Conservation (phyloP, 108 stramenopile genomes). For the Nitzschia inconspicua region DNA sequence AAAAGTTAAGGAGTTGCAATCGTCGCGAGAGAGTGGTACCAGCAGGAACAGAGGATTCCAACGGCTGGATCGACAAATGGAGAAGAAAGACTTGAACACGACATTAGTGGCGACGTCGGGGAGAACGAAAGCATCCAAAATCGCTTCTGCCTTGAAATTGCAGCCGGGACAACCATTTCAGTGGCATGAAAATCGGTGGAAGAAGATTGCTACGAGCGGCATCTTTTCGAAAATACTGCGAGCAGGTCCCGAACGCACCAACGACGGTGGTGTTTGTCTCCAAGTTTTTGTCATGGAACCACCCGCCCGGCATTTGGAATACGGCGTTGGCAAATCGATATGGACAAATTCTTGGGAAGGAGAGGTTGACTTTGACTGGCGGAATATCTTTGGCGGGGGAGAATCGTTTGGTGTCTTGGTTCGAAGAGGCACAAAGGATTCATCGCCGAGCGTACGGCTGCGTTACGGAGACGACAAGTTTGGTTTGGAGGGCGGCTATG, state of each 20-base stretch:
- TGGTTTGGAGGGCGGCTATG: slow-evolving; percentile 66
- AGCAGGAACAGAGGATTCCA: too few relatives aligned
- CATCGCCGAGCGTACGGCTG: slow-evolving; percentile 35
- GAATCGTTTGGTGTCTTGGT: slow-evolving; percentile 60
- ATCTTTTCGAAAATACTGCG: slow-evolving; percentile 38
- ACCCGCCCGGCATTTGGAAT: slow-evolving; percentile 74
- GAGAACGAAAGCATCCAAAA: slow-evolving; percentile 50
- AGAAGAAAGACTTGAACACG: slow-evolving; percentile 37
- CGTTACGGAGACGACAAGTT: slow-evolving; percentile 50
- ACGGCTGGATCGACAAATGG: slow-evolving; percentile 9
- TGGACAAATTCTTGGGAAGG: slow-evolving; percentile 80
- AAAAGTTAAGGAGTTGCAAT: slow-evolving; percentile 7
- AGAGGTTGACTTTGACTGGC: slow-evolving; percentile 74
- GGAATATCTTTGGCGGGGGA: slow-evolving; percentile 76
- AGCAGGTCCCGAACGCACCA: slow-evolving; percentile 31
- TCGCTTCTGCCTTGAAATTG: slow-evolving; percentile 59
- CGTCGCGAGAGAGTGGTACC: slow-evolving; percentile 12
- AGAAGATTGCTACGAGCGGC: slow-evolving; percentile 47
- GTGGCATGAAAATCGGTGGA: slow-evolving; percentile 44
- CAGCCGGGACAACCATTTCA: slow-evolving; percentile 61
- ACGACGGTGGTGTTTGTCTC: slow-evolving; percentile 57
- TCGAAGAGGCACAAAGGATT: slow-evolving; percentile 67
- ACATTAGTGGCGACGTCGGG: slow-evolving; percentile 59
- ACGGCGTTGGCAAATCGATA: slow-evolving; percentile 73
- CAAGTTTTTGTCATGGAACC: slow-evolving; percentile 74